These are phyloP conservation scores for Geoglossum cookeanum DNA, from an alignment of 2,329 filamentous ascomycete genomes.

Conservation along the genomic window DNA sequence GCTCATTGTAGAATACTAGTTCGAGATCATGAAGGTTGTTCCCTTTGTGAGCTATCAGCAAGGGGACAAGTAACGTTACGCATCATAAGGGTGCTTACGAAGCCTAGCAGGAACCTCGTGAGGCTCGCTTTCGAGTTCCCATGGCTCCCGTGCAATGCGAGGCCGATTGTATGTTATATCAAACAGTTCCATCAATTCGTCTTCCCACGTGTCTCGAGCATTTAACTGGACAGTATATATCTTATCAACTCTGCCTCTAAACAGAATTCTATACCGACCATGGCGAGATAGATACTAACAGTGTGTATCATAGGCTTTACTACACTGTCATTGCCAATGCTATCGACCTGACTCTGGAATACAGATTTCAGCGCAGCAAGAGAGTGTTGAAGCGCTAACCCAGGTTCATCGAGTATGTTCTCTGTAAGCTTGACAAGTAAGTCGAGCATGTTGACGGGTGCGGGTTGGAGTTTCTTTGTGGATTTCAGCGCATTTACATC, in stretches of 20 bases:
- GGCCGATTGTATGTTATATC: conserved; percentile 2
- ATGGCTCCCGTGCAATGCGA: conserved; percentile 1
- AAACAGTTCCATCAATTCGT: conserved; percentile 2
- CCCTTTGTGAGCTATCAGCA: not conserved
- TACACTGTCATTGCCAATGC: conserved; percentile 1
- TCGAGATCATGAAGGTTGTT: conserved; percentile 2
- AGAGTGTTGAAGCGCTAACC: conserved; percentile 2
- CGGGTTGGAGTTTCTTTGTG: conserved; percentile 2
- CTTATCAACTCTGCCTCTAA: conserved; percentile 1
- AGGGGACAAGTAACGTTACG: not conserved
- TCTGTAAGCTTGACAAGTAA: conserved; percentile 2
- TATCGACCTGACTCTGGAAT: conserved; percentile 1
- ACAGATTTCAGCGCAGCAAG: conserved; percentile 1
- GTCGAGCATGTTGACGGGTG: not conserved
- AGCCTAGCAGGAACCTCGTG: conserved; percentile 1
- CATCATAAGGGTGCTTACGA: not conserved
- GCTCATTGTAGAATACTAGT: conserved; percentile 2
- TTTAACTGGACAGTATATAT: conserved; percentile 2
- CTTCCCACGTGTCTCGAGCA: not conserved
- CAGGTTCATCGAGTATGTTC: conserved; percentile 2
- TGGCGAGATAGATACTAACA: not conserved
- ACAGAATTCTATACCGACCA: not conserved
- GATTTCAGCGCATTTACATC: conserved; percentile 1
- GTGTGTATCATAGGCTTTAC: not conserved
- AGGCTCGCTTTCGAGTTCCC: conserved; percentile 2